phyloP scores from a whole-genome alignment of 352 stramenopile species.

The Phytophthora crassamura region DNA sequence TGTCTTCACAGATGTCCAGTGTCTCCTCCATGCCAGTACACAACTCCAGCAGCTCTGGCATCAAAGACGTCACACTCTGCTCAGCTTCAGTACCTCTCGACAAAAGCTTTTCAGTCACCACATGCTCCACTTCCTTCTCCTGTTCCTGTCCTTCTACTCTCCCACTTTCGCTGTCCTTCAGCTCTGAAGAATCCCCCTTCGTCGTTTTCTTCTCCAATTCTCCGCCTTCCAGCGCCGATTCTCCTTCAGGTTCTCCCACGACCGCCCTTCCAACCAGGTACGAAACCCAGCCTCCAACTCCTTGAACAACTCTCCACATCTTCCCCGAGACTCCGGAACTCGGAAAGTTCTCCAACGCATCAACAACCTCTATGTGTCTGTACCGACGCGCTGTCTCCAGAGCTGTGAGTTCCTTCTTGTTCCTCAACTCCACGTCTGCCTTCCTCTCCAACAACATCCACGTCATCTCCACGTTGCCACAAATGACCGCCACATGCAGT shows the following conservation, averaged over 20 bases:
- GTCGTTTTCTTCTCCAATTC: neutral
- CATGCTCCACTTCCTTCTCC: no score
- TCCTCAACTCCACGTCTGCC: slow-evolving; percentile 2
- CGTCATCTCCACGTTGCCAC: neutral
- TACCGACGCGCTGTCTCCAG: slow-evolving; percentile 1
- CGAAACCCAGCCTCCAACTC: slow-evolving; percentile 2
- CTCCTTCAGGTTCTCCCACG: slow-evolving; percentile 4
- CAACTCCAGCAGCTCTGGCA: slow-evolving; percentile 9
- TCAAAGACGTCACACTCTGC: slow-evolving; percentile 2
- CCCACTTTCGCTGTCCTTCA: no score
- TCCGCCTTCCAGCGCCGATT: neutral
- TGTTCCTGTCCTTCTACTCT: no score
- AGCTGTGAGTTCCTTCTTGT: neutral
- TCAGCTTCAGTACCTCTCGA: neutral
- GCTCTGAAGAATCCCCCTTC: neutral
- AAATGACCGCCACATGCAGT: slow-evolving; percentile 12
- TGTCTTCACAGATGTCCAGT: slow-evolving; percentile 24
- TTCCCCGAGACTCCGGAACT: neutral
- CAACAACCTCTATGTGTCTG: neutral
- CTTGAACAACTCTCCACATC: slow-evolving; percentile 1
- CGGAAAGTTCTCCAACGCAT: neutral
- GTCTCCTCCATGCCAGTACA: slow-evolving; percentile 15
- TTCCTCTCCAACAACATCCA: slow-evolving; percentile 13
- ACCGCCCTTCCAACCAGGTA: neutral
- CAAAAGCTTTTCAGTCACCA: slow-evolving; percentile 18